These are phyloP conservation scores for Neospora caninum DNA, from an alignment of 169 alveolate species.

Conservation along the genomic window DNA sequence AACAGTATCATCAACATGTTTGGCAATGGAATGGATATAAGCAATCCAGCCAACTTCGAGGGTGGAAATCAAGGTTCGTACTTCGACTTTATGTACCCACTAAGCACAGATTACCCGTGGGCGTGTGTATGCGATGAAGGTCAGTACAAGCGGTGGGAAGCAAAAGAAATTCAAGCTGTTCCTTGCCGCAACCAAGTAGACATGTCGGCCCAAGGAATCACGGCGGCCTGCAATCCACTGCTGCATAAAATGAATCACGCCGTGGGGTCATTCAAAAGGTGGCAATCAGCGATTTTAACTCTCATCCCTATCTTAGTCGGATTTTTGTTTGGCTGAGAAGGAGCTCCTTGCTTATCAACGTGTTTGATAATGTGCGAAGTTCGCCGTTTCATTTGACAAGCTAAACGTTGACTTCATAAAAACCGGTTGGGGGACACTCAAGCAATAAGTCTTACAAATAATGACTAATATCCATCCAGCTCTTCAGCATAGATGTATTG, in stretches of 20 bases:
- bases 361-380: not conserved
- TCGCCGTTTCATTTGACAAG: no score
- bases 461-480: no score
- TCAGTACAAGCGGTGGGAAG: constrained; percentile 23
- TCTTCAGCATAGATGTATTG: no score
- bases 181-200: constrained; percentile 67
- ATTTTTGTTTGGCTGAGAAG: not conserved
- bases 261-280: not conserved
- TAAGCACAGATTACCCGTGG: constrained; percentile 66
- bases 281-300: not conserved
- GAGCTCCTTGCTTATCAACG: not conserved
- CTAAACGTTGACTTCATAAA: no score
- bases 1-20: not conserved
- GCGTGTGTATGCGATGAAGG: constrained; percentile 66
- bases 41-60: constrained; percentile 53
- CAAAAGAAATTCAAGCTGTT: constrained; percentile 45
- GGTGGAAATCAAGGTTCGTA: constrained; percentile 68
- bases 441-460: no score
- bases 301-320: not conserved
- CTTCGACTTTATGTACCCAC: constrained; percentile 66
- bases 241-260: constrained; percentile 39
- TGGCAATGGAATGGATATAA: constrained; percentile 8
- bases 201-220: constrained; percentile 48
- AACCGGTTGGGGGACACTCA: no score
- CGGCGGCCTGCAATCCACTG: constrained; percentile 47